Percentiles rank a stretch among this genome's conserved stretches.
Evolutionary conservation across 2,329 filamentous ascomycete species (phyloP).

Genomic region (Fusarium papillatum): DNA sequence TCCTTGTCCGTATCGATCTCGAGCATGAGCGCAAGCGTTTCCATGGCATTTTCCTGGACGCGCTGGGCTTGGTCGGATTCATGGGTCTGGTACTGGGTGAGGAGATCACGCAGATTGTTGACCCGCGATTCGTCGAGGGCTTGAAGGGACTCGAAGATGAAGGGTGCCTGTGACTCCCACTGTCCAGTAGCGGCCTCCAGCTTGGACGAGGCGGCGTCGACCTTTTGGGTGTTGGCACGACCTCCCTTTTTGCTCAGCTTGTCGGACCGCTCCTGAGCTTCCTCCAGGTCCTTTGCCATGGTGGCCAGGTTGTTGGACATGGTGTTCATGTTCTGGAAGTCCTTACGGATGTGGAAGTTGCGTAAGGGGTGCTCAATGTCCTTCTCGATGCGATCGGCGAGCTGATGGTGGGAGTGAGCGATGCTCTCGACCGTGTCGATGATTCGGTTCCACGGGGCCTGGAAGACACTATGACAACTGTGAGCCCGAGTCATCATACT

Average conservation of each 20-base stretch:
- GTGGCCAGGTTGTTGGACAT: conserved; percentile 85
- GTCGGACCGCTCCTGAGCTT: conserved; percentile 86
- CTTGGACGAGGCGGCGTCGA: conserved; percentile 79
- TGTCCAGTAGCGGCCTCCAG: conserved; percentile 85
- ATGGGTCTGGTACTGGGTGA: conserved; percentile 94
- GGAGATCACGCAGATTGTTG: conserved; percentile 89
- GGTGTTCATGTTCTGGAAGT: conserved; percentile 84
- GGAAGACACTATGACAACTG: conserved; percentile 79
- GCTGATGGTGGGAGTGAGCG: conserved; percentile 85
- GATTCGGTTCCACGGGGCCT: conserved; percentile 91
- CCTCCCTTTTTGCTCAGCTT: conserved; percentile 85
- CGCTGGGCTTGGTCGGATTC: conserved; percentile 90
- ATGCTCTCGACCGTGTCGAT: conserved; percentile 83
- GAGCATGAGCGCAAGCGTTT: conserved; percentile 84
- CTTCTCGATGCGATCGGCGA: conserved; percentile 85
- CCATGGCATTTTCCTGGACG: conserved; percentile 80
- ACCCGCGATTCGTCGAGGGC: conserved; percentile 89
- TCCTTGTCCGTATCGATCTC: conserved; percentile 91
- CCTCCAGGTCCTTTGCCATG: conserved; percentile 88
- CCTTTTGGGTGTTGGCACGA: conserved; percentile 82
- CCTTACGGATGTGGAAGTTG: conserved; percentile 79
- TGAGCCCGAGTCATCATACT: conserved; percentile 24
- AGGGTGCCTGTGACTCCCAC: conserved; percentile 96
- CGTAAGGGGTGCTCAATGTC: conserved; percentile 91
- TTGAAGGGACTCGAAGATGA: conserved; percentile 94